Evolutionary conservation across 129 eudicot genomes (phyloP).

Genomic region (Ambrosia trifida): DNA sequence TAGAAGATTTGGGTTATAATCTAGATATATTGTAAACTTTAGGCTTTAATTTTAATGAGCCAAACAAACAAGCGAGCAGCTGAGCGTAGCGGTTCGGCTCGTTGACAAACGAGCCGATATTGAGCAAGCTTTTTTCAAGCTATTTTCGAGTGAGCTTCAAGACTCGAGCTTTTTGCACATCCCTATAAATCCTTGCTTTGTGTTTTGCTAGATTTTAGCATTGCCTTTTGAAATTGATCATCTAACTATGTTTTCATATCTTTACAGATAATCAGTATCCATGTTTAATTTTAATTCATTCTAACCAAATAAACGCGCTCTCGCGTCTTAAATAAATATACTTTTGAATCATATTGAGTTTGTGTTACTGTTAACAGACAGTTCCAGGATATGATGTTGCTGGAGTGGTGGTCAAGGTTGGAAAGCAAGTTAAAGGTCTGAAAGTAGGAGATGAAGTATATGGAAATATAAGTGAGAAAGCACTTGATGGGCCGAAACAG

Average conservation of each 20-base stretch:
- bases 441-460: slow-evolving; percentile 49
- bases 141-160: no score
- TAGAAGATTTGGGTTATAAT: no score
- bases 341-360: slow-evolving; percentile 18
- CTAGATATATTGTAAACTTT: no score
- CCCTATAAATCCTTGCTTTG: neutral
- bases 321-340: neutral
- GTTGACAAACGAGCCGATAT: no score
- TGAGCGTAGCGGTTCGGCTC: no score
- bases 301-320: neutral
- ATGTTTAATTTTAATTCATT: neutral
- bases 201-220: neutral
- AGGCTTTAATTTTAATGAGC: no score
- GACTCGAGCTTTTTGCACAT: no score
- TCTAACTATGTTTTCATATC: neutral
- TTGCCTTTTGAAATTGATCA: neutral
- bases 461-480: slow-evolving; percentile 37
- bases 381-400: slow-evolving; percentile 53
- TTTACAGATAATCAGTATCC: neutral
- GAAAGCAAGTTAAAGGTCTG: slow-evolving; percentile 35
- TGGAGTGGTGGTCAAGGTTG: slow-evolving; percentile 45
- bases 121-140: no score
- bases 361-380: slow-evolving; percentile 26
- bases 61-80: no score
- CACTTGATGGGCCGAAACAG: slow-evolving; percentile 39